phyloP scores from a whole-genome alignment of 495 filamentous ascomycete genomes.

The Penicillium dipodomyicola region DNA sequence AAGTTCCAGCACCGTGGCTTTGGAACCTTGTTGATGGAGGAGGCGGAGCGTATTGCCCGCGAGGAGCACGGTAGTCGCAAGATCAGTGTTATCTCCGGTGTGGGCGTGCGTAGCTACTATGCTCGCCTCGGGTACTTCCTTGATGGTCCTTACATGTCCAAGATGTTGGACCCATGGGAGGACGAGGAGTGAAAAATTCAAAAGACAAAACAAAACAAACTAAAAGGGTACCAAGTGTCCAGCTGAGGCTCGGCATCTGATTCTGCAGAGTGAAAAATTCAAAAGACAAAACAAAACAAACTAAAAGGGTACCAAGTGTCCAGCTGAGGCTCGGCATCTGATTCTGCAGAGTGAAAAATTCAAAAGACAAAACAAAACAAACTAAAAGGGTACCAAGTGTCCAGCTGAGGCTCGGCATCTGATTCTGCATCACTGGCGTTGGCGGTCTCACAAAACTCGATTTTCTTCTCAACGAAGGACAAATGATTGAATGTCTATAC shows the following conservation, averaged over 20 bases:
- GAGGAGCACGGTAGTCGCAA: slow-evolving; percentile 91
- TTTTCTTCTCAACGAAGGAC: slow-evolving; percentile 17
- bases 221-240: background rate
- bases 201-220: background rate
- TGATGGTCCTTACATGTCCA: slow-evolving; percentile 89
- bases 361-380: background rate
- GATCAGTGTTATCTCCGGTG: slow-evolving; percentile 93
- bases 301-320: background rate
- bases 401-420: background rate
- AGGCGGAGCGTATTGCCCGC: slow-evolving; percentile 90
- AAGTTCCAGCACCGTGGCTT: slow-evolving; percentile 99
- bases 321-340: slow-evolving; percentile 1
- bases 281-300: background rate
- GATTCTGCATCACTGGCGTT: slow-evolving; percentile 19
- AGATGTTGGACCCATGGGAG: slow-evolving; percentile 53
- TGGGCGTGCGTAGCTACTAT: slow-evolving; percentile 94
- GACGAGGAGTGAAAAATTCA: slow-evolving; percentile 39
- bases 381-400: background rate
- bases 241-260: slow-evolving; percentile 1
- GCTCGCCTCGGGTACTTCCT: slow-evolving; percentile 85
- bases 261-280: slow-evolving; percentile 26
- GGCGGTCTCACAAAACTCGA: slow-evolving; percentile 8
- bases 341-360: slow-evolving; percentile 26
- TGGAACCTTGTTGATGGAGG: slow-evolving; percentile 94
- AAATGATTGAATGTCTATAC: slow-evolving; percentile 30